Base-by-base conservation (phyloP, 2,329 filamentous ascomycete species). In the Aspergillus sp. region DNA sequence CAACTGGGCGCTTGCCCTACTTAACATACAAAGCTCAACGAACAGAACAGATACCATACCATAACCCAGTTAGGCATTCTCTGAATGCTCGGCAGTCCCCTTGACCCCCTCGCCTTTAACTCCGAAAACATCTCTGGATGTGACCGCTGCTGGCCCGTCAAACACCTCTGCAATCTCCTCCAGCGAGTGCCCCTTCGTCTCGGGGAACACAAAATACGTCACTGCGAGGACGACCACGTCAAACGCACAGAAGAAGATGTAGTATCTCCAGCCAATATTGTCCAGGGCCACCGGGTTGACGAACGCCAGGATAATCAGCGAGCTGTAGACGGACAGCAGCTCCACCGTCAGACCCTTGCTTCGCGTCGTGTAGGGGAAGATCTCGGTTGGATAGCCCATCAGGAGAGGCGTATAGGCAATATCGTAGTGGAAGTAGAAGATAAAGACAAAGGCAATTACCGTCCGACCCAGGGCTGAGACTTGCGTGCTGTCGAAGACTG, bases 301-400 rank as follows among this genome's bases (percentile, higher is more conserved):
- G n/a, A 70, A 40, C 72, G 62, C 63, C 70, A 70, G 22, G 2
- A 47, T 33, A 4, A 47, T 33, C 22, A 47, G 45, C 11, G 19
- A n/a, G 11, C 45, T n/a, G 15, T 47, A 47, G 13, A 47, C 45
- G 8, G 24, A 33, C 5, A 47, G 13, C 45, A 47, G 0, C 68
- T 73, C 71, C 54, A 74, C 65, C 0, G 70, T 72, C 52, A 81
- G 69, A 42, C 79, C 80, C 69, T 80, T 80, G 57, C 78, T 77
- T 50, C 80, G 78, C 55, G 81, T 75, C 58, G 74, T 75, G 70
- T 77, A 82, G 3, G 79, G 79, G 57, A 80, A 67, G 59, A 82
- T 80, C 61, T 82, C 79, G 13, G 45, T 47, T 33, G 46, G 46
- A 24, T 49, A 49, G 9, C 46, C 46, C n/a, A 68, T 63, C 75